Evolutionary conservation across 2,329 filamentous ascomycete genomes (phyloP), one percentile per base, ranked within the genome.

Genomic region (Mariannaea sp.): DNA sequence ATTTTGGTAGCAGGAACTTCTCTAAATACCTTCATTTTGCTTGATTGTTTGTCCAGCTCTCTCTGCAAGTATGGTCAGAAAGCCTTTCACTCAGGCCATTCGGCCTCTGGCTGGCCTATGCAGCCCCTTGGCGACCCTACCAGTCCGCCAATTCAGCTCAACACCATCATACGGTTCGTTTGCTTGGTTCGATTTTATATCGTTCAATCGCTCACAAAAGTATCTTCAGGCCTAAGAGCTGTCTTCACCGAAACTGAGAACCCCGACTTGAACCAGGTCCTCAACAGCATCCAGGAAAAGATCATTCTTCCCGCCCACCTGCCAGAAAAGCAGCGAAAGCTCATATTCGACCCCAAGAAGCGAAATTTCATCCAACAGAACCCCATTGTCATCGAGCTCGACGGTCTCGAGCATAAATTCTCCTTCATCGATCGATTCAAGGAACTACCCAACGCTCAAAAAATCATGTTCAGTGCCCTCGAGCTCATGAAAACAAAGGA

Each of bases 301-400:
- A 77, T 86, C 68, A 80, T 88, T 67, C 71, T 88, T 35, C 85
- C 85, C n/a, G 71, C 77, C 26, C 81, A 84, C 66, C 80, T 89
- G 22, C 75, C 78, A 17, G 52, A 67, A 22, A 70, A 72, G 44
- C 80, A 87, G 71, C 79, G 76, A 61, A 74, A 79, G 60, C 75
- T 80, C 54, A 70, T 88, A 61, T 80, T 77, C 71, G 72, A 75
- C 53, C 58, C 66, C 12, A 77, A 75, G 56, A 73, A 77, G 68
- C 71, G 75, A 58, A 71, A 77, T 58, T 70, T 70, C 53, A 77
- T 88, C 33, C 71, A 79, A 54, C 70, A 74, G 29, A 81, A 85
- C 65, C 81, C 83, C 30, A 75, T 85, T 56, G 74, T 75, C 55
- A 79, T 86, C 57, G 80, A 84, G 59, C 76, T 88, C 58, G 81